Evolutionary conservation across 805 yeast genomes (phyloP).

Genomic region (Starmerella gropengiesseri): DNA sequence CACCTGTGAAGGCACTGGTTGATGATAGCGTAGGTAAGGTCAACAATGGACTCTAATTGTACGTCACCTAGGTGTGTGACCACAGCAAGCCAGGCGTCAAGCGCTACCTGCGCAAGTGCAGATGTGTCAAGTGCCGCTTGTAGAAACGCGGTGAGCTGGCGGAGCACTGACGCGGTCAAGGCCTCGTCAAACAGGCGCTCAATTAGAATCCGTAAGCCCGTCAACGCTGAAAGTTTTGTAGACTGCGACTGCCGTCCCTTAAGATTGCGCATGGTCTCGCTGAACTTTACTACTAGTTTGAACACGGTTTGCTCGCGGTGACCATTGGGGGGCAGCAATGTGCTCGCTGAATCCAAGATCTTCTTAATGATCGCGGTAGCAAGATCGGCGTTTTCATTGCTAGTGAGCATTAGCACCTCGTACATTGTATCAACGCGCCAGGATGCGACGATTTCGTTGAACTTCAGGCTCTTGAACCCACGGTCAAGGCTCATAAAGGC

Average conservation of each 20-base stretch:
- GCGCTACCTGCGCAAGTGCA: constrained; percentile 48
- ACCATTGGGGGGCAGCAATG: not conserved
- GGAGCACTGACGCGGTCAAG: constrained; percentile 17
- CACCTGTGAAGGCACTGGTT: constrained; percentile 46
- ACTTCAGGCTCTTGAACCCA: constrained; percentile 9
- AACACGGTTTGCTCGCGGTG: constrained; percentile 16
- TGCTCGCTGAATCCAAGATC: constrained; percentile 12
- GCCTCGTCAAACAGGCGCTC: constrained; percentile 9
- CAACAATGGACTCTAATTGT: constrained; percentile 42
- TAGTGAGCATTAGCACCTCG: constrained; percentile 17
- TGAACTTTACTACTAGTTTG: constrained; percentile 47
- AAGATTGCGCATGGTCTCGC: constrained; percentile 65
- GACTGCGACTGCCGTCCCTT: constrained; percentile 61
- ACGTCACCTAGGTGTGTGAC: constrained; percentile 46
- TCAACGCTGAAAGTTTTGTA: constrained; percentile 44
- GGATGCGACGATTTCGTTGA: constrained; percentile 10
- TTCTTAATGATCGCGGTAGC: constrained; percentile 11
- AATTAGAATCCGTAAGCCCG: constrained; percentile 62
- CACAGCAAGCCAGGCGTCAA: constrained; percentile 58
- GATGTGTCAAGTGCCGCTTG: constrained; percentile 63
- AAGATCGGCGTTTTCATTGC: constrained; percentile 10
- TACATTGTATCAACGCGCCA: constrained; percentile 19
- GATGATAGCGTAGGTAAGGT: constrained; percentile 61
- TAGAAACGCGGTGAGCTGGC: constrained; percentile 70
- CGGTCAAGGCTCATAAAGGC: constrained; percentile 11